A percentile compares a stretch with the other conserved stretches of the same genome.
Conservation (phyloP, 371 early-diverging fungal species). For the Capniomyces stellatus region DNA sequence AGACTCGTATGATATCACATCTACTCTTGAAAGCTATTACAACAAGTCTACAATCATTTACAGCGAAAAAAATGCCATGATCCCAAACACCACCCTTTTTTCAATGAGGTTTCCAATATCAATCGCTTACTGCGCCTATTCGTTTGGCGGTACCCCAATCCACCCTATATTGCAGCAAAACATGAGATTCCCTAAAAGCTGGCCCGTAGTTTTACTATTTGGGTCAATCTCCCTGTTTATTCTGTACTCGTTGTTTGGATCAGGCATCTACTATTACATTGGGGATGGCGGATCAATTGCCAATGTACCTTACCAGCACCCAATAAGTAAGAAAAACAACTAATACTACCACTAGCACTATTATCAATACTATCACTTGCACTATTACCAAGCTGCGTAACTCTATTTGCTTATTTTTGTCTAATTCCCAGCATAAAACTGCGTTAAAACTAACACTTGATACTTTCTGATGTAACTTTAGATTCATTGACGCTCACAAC, state of each 20-base stretch:
- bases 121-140: not conserved
- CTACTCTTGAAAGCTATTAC: not conserved
- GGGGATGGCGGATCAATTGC: not conserved
- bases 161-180: slow-evolving; percentile 4
- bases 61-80: not conserved
- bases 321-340: slow-evolving; percentile 1
- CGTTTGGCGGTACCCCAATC: slow-evolving; percentile 3
- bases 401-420: not conserved
- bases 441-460: no score
- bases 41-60: not conserved
- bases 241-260: not conserved
- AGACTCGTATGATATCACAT: not conserved
- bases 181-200: slow-evolving; percentile 2
- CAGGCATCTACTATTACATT: not conserved
- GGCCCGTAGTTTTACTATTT: slow-evolving; percentile 4
- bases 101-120: slow-evolving; percentile 1
- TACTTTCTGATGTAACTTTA: no score
- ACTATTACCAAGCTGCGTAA: no score
- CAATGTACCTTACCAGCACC: slow-evolving; percentile 1
- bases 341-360: no score
- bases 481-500: not conserved
- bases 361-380: no score
- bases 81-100: not conserved
- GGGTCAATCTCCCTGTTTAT: not conserved
- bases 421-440: not conserved